Percentiles rank a stretch among this genome's conserved stretches.
Conservation (phyloP, 225 moss, liverwort and hornwort species). For the Pseudisothecium myosuroides region DNA sequence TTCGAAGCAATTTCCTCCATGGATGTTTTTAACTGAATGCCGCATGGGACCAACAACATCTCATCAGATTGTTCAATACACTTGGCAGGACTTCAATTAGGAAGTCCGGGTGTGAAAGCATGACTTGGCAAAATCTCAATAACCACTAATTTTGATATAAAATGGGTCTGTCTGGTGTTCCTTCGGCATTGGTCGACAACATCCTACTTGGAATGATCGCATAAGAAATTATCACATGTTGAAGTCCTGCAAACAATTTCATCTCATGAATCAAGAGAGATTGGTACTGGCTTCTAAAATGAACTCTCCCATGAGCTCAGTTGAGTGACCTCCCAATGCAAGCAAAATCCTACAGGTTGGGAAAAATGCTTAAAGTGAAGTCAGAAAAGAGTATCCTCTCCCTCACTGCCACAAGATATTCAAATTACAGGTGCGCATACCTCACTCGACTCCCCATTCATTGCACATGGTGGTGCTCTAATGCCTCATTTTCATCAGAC, state of each 20-base stretch:
- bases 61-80: not conserved
- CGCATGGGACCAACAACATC: not conserved
- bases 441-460: no score
- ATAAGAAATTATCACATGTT: not conserved
- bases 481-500: no score
- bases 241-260: not conserved
- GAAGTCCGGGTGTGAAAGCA: not conserved
- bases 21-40: no score
- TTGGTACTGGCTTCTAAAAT: not conserved
- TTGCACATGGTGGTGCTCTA: no score
- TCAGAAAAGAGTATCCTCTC: no score
- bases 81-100: not conserved
- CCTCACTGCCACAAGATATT: no score
- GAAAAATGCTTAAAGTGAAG: no score
- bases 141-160: not conserved
- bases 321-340: not conserved
- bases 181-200: not conserved
- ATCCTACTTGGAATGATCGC: not conserved
- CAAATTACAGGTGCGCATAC: no score
- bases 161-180: not conserved
- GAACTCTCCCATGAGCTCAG: not conserved
- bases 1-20: not conserved
- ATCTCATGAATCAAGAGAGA: not conserved
- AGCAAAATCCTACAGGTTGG: not conserved
- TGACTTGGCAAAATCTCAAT: not conserved